Evolutionary conservation across 2,329 filamentous ascomycete species (phyloP).

Genomic region (Ceratocystis ficicola): DNA sequence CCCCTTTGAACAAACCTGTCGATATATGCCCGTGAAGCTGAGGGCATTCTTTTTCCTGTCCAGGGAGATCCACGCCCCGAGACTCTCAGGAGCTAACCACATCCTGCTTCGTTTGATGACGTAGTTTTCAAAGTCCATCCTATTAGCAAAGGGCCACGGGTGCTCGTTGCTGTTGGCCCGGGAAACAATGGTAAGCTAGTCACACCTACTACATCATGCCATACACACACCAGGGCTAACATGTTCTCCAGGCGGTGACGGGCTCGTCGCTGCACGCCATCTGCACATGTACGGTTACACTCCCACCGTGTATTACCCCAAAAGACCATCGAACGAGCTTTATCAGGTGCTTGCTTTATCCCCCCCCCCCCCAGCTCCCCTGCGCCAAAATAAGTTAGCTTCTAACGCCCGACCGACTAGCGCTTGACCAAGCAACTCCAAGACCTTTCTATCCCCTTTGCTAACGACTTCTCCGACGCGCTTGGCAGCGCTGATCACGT

Average conservation of each 20-base stretch:
- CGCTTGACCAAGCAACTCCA: slow-evolving; percentile 74
- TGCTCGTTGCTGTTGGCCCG: slow-evolving; percentile 86
- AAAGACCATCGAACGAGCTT: slow-evolving; percentile 77
- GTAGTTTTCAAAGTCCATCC: slow-evolving; percentile 78
- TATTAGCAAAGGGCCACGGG: slow-evolving; percentile 51
- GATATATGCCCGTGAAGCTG: not conserved
- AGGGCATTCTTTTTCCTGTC: not conserved
- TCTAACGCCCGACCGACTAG: slow-evolving; percentile 31
- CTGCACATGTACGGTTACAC: slow-evolving; percentile 84
- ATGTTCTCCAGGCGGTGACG: slow-evolving; percentile 62
- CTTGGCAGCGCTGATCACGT: slow-evolving; percentile 63
- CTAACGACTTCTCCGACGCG: slow-evolving; percentile 60
- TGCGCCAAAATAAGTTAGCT: not conserved
- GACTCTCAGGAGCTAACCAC: not conserved
- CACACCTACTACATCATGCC: not conserved
- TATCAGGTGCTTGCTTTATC: slow-evolving; percentile 56
- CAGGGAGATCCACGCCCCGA: not conserved
- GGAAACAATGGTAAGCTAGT: slow-evolving; percentile 50
- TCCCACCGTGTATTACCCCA: slow-evolving; percentile 84
- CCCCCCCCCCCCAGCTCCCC: not conserved
- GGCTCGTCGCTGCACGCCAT: slow-evolving; percentile 85
- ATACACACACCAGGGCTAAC: slow-evolving; percentile 22
- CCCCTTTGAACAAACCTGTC: not conserved
- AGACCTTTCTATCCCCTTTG: slow-evolving; percentile 72
- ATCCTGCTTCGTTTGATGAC: not conserved